These are phyloP conservation scores for Metschnikowia matae DNA, from an alignment of 805 yeast genomes.

Conservation along the genomic window DNA sequence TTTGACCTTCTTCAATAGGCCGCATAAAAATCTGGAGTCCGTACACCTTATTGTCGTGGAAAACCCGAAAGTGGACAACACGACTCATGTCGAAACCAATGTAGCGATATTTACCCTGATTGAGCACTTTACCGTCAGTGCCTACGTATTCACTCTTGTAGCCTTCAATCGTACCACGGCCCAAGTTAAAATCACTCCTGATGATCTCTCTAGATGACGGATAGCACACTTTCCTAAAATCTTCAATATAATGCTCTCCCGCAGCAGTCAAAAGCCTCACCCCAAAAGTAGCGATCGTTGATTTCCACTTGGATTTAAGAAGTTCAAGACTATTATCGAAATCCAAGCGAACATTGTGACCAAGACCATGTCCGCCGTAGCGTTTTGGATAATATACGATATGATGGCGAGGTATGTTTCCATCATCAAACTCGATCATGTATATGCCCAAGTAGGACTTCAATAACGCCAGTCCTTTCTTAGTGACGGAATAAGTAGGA, in stretches of 20 bases:
- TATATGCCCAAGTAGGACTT: slow-evolving; percentile 65
- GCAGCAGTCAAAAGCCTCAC: slow-evolving; percentile 58
- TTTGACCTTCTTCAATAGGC: background rate
- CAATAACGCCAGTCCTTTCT: slow-evolving; percentile 29
- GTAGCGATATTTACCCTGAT: slow-evolving; percentile 17
- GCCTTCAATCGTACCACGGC: slow-evolving; percentile 36
- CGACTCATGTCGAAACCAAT: slow-evolving; percentile 30
- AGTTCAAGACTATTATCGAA: slow-evolving; percentile 36
- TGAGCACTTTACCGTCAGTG: background rate
- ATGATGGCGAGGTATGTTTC: slow-evolving; percentile 51
- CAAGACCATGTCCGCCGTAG: slow-evolving; percentile 61
- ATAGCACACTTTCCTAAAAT: slow-evolving; percentile 35
- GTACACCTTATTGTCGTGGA: slow-evolving; percentile 75
- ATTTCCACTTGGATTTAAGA: slow-evolving; percentile 24
- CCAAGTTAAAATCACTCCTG: slow-evolving; percentile 39
- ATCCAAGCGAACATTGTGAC: slow-evolving; percentile 45
- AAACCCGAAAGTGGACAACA: slow-evolving; percentile 56
- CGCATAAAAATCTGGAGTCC: slow-evolving; percentile 58
- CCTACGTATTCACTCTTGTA: slow-evolving; percentile 37
- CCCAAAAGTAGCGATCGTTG: slow-evolving; percentile 34
- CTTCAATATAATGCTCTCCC: slow-evolving; percentile 53
- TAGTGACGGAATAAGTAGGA: slow-evolving; percentile 24
- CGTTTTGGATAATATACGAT: slow-evolving; percentile 57
- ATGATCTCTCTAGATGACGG: slow-evolving; percentile 20
- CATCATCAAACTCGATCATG: slow-evolving; percentile 65